These are phyloP conservation scores for Trichoderma koningii DNA, from an alignment of 2,329 filamentous ascomycete species.

Conservation along the genomic window DNA sequence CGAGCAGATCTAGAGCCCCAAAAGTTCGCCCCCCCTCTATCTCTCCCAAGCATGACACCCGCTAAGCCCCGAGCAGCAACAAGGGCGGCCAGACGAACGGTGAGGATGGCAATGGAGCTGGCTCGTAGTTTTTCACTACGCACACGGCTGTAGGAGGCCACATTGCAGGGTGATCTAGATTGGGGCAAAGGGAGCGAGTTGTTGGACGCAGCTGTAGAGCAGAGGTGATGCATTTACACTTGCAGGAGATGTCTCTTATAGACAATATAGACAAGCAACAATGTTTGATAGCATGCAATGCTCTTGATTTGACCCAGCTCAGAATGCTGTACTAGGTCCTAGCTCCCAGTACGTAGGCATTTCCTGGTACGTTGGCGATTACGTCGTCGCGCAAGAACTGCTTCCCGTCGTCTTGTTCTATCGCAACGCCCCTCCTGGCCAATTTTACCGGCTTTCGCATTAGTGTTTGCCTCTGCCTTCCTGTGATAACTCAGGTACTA, in stretches of 20 bases:
- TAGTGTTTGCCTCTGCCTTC: slow-evolving; percentile 27
- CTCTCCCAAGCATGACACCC: slow-evolving; percentile 27
- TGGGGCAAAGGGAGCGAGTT: slow-evolving; percentile 14
- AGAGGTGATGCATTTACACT: background rate
- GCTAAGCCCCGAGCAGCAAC: slow-evolving; percentile 28
- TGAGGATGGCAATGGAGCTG: slow-evolving; percentile 20
- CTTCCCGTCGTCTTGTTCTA: slow-evolving; percentile 20
- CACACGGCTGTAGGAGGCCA: slow-evolving; percentile 10
- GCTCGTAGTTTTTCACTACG: slow-evolving; percentile 14
- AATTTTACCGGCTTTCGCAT: slow-evolving; percentile 28
- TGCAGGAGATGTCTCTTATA: too few relatives aligned
- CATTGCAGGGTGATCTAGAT: background rate
- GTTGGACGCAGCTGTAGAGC: background rate
- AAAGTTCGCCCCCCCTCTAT: slow-evolving; percentile 29
- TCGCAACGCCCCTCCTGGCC: slow-evolving; percentile 25
- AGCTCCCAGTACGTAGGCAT: too few relatives aligned
- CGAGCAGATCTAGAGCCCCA: slow-evolving; percentile 22
- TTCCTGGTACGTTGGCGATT: too few relatives aligned
- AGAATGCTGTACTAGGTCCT: too few relatives aligned
- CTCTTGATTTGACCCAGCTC: too few relatives aligned
- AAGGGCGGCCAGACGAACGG: slow-evolving; percentile 21
- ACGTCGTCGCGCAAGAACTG: background rate
- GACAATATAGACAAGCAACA: too few relatives aligned
- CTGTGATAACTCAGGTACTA: background rate
- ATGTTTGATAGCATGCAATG: too few relatives aligned